Evolutionary conservation across 371 early-diverging fungal species (phyloP).

Genomic region (Apophysomyces elegans): DNA sequence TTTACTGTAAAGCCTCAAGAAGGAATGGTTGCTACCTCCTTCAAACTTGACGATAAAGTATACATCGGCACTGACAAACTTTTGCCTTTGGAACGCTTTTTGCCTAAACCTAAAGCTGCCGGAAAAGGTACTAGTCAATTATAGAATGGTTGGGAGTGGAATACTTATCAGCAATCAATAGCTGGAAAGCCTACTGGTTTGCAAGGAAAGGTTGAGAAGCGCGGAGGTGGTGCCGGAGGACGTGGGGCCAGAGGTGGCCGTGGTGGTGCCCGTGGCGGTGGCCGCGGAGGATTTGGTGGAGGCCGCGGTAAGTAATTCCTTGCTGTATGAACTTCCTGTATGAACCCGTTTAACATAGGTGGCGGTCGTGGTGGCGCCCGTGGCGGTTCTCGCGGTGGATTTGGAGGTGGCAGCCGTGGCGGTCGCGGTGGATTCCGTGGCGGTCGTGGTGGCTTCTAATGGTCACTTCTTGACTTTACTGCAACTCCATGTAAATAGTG

Average conservation of each 20-base stretch:
- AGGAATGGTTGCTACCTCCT: slow-evolving; percentile 91
- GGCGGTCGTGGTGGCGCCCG: slow-evolving; percentile 29
- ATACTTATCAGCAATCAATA: slow-evolving; percentile 16
- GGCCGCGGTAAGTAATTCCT: slow-evolving; percentile 32
- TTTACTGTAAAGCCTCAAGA: slow-evolving; percentile 97
- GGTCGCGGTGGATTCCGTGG: slow-evolving; percentile 42
- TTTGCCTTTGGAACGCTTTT: slow-evolving; percentile 94
- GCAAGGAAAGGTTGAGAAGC: slow-evolving; percentile 58
- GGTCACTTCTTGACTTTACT: slow-evolving; percentile 13
- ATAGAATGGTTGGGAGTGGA: background rate
- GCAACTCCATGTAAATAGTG: slow-evolving; percentile 6
- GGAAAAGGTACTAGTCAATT: slow-evolving; percentile 56
- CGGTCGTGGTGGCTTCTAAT: slow-evolving; percentile 23
- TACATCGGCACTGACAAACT: slow-evolving; percentile 94
- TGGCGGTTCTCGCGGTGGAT: slow-evolving; percentile 24
- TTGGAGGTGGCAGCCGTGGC: slow-evolving; percentile 20
- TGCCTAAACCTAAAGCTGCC: slow-evolving; percentile 90
- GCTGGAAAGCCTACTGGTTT: slow-evolving; percentile 47
- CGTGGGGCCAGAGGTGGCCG: slow-evolving; percentile 40
- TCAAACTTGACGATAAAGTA: slow-evolving; percentile 89
- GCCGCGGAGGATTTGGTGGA: slow-evolving; percentile 43
- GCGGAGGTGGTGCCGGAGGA: slow-evolving; percentile 51
- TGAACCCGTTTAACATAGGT: slow-evolving; percentile 3
- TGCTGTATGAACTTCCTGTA: too few species aligned
- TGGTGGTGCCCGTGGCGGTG: slow-evolving; percentile 40